Conservation (phyloP, 2,329 filamentous ascomycete species). For the Hyphodiscus sp. region DNA sequence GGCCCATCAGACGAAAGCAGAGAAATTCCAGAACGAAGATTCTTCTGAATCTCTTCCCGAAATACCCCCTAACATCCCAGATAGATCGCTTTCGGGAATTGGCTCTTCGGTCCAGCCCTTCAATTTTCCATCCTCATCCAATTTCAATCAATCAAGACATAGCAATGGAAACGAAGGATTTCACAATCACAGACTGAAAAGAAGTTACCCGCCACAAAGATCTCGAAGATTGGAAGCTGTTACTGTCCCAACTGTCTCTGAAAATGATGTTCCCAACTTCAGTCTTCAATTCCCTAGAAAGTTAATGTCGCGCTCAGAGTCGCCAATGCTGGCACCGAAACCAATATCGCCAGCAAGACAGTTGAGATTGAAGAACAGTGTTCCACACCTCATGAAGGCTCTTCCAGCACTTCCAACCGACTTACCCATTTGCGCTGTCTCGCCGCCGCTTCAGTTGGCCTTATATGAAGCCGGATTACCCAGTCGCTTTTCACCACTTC, state of each 20-base stretch:
- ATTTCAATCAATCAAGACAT: not conserved
- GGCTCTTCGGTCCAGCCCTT: conserved; percentile 1
- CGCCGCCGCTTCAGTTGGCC: not conserved
- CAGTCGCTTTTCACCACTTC: conserved; percentile 8
- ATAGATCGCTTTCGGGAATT: conserved; percentile 4
- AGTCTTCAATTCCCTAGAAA: conserved; percentile 18
- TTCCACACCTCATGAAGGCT: conserved; percentile 31
- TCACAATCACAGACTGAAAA: not conserved
- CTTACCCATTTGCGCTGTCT: conserved; percentile 2
- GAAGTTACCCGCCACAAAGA: conserved; percentile 4
- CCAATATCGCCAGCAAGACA: conserved; percentile 30
- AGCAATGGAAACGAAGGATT: not conserved
- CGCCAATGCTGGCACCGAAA: conserved; percentile 29
- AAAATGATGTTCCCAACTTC: conserved; percentile 13
- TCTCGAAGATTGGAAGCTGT: conserved; percentile 2
- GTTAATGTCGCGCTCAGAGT: conserved; percentile 19
- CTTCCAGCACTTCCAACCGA: conserved; percentile 26
- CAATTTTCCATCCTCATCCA: conserved; percentile 8
- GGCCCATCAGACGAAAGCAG: conserved; percentile 2
- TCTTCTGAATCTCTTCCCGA: conserved; percentile 11
- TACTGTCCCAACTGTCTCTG: not conserved
- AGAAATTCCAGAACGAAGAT: not conserved
- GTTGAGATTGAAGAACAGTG: conserved; percentile 29
- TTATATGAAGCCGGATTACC: conserved; percentile 3
- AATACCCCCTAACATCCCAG: conserved; percentile 17